Evolutionary conservation across 441 rosid species (phyloP).

Genomic region (Bruguiera hainesii): DNA sequence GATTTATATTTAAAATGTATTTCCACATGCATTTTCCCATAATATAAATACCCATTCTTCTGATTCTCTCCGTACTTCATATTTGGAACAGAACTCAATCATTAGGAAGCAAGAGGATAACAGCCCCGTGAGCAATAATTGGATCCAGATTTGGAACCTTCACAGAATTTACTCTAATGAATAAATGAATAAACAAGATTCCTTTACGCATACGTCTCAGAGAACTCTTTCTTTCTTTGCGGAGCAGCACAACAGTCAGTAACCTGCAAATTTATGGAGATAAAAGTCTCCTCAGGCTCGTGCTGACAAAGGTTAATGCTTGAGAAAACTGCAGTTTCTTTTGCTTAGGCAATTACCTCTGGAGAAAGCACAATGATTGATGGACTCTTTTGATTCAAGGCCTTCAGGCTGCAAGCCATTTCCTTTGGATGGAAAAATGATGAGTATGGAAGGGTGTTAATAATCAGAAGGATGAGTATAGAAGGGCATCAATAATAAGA

Average conservation of each 20-base stretch:
- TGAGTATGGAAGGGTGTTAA: not conserved
- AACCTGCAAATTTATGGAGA: conserved; percentile 35
- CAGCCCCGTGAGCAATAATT: not conserved
- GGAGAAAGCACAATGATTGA: conserved; percentile 27
- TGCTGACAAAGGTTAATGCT: conserved; percentile 6
- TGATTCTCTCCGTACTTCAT: not conserved
- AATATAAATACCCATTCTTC: not conserved
- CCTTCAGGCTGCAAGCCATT: conserved; percentile 27
- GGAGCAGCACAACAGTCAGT: conserved; percentile 22
- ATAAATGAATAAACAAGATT: not conserved
- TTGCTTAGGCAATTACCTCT: conserved; percentile 39
- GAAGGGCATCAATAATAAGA: not conserved
- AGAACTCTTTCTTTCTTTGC: conserved; percentile 32
- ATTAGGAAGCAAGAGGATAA: not conserved
- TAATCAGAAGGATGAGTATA: not conserved
- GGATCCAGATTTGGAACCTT: not conserved
- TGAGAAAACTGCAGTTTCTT: not conserved
- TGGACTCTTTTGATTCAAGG: conserved; percentile 29
- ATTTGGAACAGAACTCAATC: not conserved
- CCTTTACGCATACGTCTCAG: conserved; percentile 40
- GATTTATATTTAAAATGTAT: too few relatives aligned
- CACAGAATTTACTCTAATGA: not conserved
- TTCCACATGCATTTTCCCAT: not conserved
- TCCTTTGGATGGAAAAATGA: conserved; percentile 28
- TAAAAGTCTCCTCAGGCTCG: conserved; percentile 6